A percentile compares a stretch with the other conserved stretches of the same genome.
Evolutionary conservation across 2,329 filamentous ascomycete genomes (phyloP).

Genomic region (Colletotrichum sp.): DNA sequence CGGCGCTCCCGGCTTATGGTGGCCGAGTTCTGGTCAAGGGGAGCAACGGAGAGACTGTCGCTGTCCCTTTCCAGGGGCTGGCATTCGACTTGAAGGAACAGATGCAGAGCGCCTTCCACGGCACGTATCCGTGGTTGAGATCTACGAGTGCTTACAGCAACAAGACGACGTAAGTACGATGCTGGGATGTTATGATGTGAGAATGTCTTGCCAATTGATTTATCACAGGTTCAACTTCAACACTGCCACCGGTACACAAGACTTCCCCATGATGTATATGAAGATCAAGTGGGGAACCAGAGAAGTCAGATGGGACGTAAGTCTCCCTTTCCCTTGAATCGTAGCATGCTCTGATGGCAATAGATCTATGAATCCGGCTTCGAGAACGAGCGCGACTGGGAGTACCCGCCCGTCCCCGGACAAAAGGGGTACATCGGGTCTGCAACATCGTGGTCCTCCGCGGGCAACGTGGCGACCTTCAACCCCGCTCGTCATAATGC

Average conservation of each 20-base stretch:
- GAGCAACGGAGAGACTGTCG: slow-evolving; percentile 35
- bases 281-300: slow-evolving; percentile 25
- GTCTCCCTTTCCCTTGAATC: background rate
- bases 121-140: slow-evolving; percentile 14
- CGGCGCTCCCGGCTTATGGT: slow-evolving; percentile 35
- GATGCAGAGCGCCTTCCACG: slow-evolving; percentile 14
- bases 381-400: slow-evolving; percentile 44
- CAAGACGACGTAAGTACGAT: slow-evolving; percentile 11
- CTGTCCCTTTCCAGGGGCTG: slow-evolving; percentile 29
- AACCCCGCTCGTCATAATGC: slow-evolving; percentile 39
- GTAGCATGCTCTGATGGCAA: background rate
- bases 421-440: slow-evolving; percentile 45
- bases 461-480: slow-evolving; percentile 30
- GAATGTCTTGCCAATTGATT: background rate
- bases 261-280: slow-evolving; percentile 23
- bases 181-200: background rate
- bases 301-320: slow-evolving; percentile 27
- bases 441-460: slow-evolving; percentile 34
- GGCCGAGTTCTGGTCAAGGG: slow-evolving; percentile 36
- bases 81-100: slow-evolving; percentile 14
- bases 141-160: background rate
- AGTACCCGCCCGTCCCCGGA: slow-evolving; percentile 44
- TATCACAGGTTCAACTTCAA: slow-evolving; percentile 14
- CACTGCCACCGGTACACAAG: slow-evolving; percentile 1
- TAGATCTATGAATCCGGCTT: slow-evolving; percentile 43